Percentiles rank a stretch among this genome's conserved stretches.
These are phyloP conservation scores for Mrakia frigida DNA, from an alignment of 768 basidiomycete genomes.

Conservation along the genomic window DNA sequence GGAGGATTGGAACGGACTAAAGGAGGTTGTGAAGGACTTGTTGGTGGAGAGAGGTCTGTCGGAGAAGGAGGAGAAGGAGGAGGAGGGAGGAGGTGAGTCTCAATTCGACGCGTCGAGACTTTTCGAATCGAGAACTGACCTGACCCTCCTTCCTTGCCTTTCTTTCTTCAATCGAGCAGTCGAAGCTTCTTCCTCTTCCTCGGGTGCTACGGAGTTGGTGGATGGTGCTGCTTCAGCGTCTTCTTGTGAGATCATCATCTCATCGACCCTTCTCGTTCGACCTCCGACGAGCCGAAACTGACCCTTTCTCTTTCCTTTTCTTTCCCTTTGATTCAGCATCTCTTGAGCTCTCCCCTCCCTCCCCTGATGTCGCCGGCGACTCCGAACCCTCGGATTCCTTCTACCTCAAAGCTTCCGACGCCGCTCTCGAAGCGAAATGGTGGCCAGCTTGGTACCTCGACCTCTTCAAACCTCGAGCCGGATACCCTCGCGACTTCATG, in stretches of 20 bases:
- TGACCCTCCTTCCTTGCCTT: not conserved
- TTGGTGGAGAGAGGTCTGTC: conserved; percentile 9
- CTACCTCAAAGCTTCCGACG: conserved; percentile 8
- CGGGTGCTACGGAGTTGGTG: not conserved
- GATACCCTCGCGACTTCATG: conserved; percentile 61
- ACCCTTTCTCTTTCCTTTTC: not conserved
- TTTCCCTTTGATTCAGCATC: not conserved
- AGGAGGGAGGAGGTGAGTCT: not conserved
- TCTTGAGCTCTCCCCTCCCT: not conserved
- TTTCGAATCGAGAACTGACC: not conserved
- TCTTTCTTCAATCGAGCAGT: not conserved
- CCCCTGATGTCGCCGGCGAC: not conserved
- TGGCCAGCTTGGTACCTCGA: conserved; percentile 99
- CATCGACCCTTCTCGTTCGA: not conserved
- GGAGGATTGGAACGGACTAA: conserved; percentile 20
- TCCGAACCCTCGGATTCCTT: not conserved
- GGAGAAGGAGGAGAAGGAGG: not conserved
- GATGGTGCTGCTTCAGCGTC: not conserved
- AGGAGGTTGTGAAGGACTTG: not conserved
- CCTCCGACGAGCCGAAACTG: not conserved
- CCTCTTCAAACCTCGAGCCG: conserved; percentile 58
- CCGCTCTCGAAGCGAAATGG: conserved; percentile 34
- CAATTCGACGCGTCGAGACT: not conserved
- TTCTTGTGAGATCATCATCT: not conserved
- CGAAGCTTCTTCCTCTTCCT: not conserved